Conservation (phyloP, 2,329 filamentous ascomycete species). For the Apiospora arundinis region DNA sequence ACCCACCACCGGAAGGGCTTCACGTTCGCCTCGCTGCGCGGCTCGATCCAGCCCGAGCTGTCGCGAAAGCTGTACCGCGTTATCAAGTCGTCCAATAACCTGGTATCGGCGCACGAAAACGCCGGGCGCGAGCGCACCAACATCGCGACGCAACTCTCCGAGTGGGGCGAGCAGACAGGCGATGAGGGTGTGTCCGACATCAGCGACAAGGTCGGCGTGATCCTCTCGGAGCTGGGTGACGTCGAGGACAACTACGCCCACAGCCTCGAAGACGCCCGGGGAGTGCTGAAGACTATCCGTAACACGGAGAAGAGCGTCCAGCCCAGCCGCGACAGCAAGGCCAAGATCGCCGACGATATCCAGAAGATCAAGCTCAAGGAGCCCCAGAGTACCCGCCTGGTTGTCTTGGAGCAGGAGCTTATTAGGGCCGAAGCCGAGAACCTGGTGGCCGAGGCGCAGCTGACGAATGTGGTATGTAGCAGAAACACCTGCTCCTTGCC, state of each 20-base stretch:
- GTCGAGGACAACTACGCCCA: constrained; percentile 91
- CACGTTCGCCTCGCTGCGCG: constrained; percentile 85
- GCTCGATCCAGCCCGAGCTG: constrained; percentile 83
- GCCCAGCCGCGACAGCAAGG: constrained; percentile 85
- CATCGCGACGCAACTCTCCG: constrained; percentile 89
- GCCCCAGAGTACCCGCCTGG: constrained; percentile 79
- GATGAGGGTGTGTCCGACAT: constrained; percentile 90
- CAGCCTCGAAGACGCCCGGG: constrained; percentile 83
- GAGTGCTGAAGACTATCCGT: constrained; percentile 85
- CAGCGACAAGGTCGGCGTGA: constrained; percentile 92
- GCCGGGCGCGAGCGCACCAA: constrained; percentile 84
- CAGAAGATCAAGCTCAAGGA: constrained; percentile 91
- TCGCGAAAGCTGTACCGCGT: constrained; percentile 88
- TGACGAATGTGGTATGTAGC: constrained; percentile 82
- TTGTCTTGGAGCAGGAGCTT: constrained; percentile 92
- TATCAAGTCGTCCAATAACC: constrained; percentile 93
- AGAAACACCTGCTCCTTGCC: background rate
- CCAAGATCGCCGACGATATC: constrained; percentile 92
- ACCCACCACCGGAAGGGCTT: constrained; percentile 72
- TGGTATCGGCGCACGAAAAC: constrained; percentile 82
- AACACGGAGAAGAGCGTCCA: constrained; percentile 97
- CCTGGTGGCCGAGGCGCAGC: constrained; percentile 92
- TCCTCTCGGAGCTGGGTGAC: constrained; percentile 91
- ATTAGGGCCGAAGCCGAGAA: constrained; percentile 96
- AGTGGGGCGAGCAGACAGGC: constrained; percentile 92